Evolutionary conservation across 2,329 filamentous ascomycete species (phyloP), one percentile per base, ranked within the genome.

Genomic region (Penicillium sp.): DNA sequence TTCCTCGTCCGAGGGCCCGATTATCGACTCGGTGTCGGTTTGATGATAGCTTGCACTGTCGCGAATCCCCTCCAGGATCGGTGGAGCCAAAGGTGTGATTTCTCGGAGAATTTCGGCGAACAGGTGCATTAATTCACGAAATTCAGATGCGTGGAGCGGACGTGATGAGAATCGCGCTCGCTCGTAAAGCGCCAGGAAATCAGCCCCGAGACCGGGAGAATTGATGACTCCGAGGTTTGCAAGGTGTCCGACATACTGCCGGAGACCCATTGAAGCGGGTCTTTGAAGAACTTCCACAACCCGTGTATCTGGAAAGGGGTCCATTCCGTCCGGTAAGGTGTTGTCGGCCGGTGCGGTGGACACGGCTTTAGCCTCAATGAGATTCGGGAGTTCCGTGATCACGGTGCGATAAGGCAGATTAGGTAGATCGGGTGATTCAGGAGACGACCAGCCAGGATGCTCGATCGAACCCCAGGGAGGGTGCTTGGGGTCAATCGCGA

Each of bases 361-460:
- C n/a, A 96, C 82, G 1, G 90, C 91, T 66, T 91, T 91, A 8
- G 88, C 91, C 72, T 97, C 91, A 53, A 97, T 87, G 27, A 97
- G 77, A 63, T 94, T 85, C 1, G 90, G 88, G 25, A 98, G 76
- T 68, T 97, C 91, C 34, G 80, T 77, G 13, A 96, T 76, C 25
- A 98, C 88, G 2, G 83, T 82, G 58, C 77, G 79, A 67, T 95
- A 97, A 55, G 94, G 83, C n/a, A 97, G 71, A 61, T 88, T 82
- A 4, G 88, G 83, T 13, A 93, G 72, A 62, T 93, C 86, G 7
- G 79, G 73, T 1, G 82, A 85, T 28, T 80, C 79, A 5, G 91
- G 91, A 2, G 89, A 87, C 2, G 86, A 85, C 91, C 93, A 97
- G 44, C 91, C 93, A 12, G 83, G 76, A 65, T 98, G 93, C 50